Conservation (phyloP, 179 eudicot species). For the Vitellaria paradoxa region DNA sequence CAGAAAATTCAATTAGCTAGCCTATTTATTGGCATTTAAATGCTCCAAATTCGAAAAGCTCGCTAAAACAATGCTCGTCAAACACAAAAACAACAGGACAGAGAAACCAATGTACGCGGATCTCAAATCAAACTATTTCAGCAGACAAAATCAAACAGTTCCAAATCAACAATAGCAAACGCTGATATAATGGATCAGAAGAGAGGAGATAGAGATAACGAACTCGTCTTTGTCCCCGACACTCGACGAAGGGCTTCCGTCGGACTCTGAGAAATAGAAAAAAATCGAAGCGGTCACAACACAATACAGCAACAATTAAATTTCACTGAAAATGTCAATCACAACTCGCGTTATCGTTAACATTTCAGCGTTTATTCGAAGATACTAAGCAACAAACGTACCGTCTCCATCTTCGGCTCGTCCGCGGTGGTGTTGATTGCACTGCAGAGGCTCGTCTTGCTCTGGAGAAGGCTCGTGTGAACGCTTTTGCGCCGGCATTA, state of each 20-base stretch:
- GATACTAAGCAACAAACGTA: background rate
- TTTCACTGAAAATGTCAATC: background rate
- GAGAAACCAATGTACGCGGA: background rate
- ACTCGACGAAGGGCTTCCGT: constrained; percentile 14
- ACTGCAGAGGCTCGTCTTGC: background rate
- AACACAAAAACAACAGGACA: background rate
- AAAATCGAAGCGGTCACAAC: background rate
- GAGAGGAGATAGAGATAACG: background rate
- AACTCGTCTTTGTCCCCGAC: constrained; percentile 16
- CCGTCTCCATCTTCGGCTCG: constrained; percentile 1
- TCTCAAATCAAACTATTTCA: background rate
- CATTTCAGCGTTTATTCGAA: background rate
- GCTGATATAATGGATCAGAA: background rate
- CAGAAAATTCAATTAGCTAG: background rate
- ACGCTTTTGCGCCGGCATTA: constrained; percentile 26
- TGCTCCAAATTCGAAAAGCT: background rate
- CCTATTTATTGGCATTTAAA: background rate
- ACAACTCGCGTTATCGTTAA: background rate
- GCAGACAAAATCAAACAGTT: too few relatives aligned
- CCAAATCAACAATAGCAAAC: background rate
- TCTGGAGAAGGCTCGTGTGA: constrained; percentile 4
- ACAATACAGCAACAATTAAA: background rate
- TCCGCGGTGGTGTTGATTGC: background rate
- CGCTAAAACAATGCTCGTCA: background rate
- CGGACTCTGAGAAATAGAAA: constrained; percentile 9